These are phyloP conservation scores for Colletotrichum lupini DNA, from an alignment of 2,329 filamentous ascomycete species.

Conservation along the genomic window DNA sequence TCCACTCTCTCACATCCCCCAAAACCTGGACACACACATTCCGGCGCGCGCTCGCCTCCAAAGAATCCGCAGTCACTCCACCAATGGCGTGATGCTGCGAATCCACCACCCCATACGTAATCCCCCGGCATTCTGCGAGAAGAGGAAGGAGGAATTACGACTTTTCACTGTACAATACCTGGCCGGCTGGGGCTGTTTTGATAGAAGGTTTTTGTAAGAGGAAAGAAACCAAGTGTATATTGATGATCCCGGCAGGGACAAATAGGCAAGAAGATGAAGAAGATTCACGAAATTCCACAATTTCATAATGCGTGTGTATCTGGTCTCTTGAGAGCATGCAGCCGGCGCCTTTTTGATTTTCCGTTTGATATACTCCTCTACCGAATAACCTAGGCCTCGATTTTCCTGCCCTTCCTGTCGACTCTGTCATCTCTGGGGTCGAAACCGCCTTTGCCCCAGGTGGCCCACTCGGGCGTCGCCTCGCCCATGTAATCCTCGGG, in stretches of 20 bases:
- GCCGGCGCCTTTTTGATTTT: neutral
- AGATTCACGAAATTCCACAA: slow-evolving; percentile 6
- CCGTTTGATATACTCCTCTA: slow-evolving; percentile 12
- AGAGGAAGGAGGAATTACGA: slow-evolving; percentile 28
- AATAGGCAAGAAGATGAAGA: slow-evolving; percentile 27
- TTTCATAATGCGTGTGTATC: neutral
- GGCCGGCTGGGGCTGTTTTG: slow-evolving; percentile 47
- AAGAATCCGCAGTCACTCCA: slow-evolving; percentile 24
- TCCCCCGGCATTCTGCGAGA: slow-evolving; percentile 24
- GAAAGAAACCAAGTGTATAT: slow-evolving; percentile 34
- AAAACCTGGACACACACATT: neutral
- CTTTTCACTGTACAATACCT: slow-evolving; percentile 53
- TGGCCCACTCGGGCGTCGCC: slow-evolving; percentile 91
- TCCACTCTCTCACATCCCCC: slow-evolving; percentile 16
- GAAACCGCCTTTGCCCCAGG: slow-evolving; percentile 94
- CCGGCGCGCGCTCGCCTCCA: neutral
- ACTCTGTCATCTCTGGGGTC: slow-evolving; percentile 91
- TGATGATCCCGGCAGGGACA: slow-evolving; percentile 31
- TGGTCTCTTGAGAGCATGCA: neutral
- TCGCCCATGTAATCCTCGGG: slow-evolving; percentile 92
- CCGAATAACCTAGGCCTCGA: slow-evolving; percentile 50
- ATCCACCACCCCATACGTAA: slow-evolving; percentile 17
- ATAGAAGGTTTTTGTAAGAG: slow-evolving; percentile 55
- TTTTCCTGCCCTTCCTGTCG: slow-evolving; percentile 83
- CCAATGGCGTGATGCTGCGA: slow-evolving; percentile 16